Base-by-base conservation (phyloP, 2,329 filamentous ascomycete species). In the Nemania sp. region DNA sequence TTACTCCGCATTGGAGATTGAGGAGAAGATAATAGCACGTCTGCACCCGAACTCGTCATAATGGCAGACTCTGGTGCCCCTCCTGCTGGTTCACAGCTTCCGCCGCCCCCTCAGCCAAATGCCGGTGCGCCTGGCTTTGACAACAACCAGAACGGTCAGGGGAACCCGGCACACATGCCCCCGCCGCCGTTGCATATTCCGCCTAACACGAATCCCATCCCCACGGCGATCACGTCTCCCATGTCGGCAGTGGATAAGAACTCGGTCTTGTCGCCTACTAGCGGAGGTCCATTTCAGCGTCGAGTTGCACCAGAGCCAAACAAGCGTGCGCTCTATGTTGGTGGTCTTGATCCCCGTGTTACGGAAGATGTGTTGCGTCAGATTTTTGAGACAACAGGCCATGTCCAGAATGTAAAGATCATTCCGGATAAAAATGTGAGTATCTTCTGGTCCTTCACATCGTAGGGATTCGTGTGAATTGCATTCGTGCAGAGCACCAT, bases 371-470 rank as follows among this genome's bases (percentile, higher is more conserved):
- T 97, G 52, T 76, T 97, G 72, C 91, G 91, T 69, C 93, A 97
- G 74, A 97, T 97, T 67, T 99, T 99, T 69, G 94, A 99, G 80
- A 99, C 94, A 6, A 97, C 92, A 55, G 94, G 94, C 52, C 94
- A 99, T 75, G 94, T 99, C 61, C 89, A 96, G 76, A 97, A 91
- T 70, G 94, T 99, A 71, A 99, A 99, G 81, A 97, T 99, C 70
- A 99, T 99, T 72, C 94, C 94, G 47, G 94, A 99, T 80, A 99
- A 99, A 82, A 99, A 97, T 76, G 92, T 96, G 78, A 83, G 91
- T 85, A 19, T 22, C 37, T 44, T n/a, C 28, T 40, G 33, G 24
- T 22, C 40, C 47, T n/a, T n/a, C n/a, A n/a, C n/a, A n/a, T n/a
- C n/a, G n/a, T n/a, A n/a, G n/a, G n/a, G n/a, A n/a, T n/a, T n/a